Evolutionary conservation across 495 filamentous ascomycete genomes (phyloP).

Genomic region (Aspergillus hancockii): DNA sequence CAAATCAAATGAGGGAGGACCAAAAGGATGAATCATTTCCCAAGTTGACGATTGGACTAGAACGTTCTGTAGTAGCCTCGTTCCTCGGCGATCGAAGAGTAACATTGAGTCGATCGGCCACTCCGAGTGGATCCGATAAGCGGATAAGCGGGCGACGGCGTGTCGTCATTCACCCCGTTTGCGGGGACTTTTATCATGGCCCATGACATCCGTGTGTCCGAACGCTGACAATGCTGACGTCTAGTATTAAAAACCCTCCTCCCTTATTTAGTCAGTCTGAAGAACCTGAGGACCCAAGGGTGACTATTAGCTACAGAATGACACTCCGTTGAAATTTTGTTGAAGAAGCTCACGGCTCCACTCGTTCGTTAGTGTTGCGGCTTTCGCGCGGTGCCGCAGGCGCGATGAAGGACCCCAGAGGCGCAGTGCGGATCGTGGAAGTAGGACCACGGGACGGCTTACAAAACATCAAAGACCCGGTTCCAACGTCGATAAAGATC

Average conservation of each 20-base stretch:
- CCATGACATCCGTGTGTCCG: not conserved
- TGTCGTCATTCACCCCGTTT: not conserved
- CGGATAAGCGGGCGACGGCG: not conserved
- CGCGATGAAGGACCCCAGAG: conserved; percentile 10
- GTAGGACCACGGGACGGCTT: conserved; percentile 50
- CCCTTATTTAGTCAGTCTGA: not conserved
- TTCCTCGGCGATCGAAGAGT: not conserved
- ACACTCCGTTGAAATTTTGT: not conserved
- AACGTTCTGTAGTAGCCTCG: not conserved
- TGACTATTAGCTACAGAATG: not conserved
- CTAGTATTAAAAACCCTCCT: not conserved
- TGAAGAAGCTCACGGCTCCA: not conserved
- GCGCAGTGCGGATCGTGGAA: conserved; percentile 43
- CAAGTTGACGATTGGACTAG: not conserved
- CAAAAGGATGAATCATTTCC: too few relatives aligned
- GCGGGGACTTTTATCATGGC: not conserved
- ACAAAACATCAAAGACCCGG: conserved; percentile 38
- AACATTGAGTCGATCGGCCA: not conserved
- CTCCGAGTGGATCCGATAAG: not conserved
- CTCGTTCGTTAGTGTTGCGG: not conserved
- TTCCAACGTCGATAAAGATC: conserved; percentile 42
- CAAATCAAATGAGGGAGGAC: too few relatives aligned
- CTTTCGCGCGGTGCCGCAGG: not conserved
- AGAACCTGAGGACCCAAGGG: not conserved
- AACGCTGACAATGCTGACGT: not conserved